Evolutionary conservation across 352 stramenopile genomes (phyloP).

Genomic region (Phytophthora agathidicida): DNA sequence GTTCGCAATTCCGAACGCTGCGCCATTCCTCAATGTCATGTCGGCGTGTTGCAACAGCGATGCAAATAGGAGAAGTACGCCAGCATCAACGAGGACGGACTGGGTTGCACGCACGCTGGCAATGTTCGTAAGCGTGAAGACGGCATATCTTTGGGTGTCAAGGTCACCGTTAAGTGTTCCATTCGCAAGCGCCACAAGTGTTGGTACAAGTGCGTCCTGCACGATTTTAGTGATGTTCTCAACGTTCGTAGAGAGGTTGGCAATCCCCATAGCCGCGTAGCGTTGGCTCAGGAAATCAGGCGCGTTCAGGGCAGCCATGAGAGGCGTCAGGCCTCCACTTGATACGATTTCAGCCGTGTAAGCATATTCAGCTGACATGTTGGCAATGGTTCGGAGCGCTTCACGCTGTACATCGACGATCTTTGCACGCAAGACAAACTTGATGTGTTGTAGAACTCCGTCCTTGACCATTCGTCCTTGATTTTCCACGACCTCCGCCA

Average conservation of each 20-base stretch:
- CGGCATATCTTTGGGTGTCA: slow-evolving; percentile 93
- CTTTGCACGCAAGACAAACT: slow-evolving; percentile 94
- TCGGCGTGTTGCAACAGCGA: slow-evolving; percentile 82
- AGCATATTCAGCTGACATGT: slow-evolving; percentile 95
- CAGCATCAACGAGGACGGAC: slow-evolving; percentile 77
- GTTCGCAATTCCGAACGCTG: slow-evolving; percentile 94
- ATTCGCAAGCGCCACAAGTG: slow-evolving; percentile 86
- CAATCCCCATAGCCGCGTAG: slow-evolving; percentile 95
- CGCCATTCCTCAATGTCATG: slow-evolving; percentile 86
- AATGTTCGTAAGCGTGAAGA: slow-evolving; percentile 95
- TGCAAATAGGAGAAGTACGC: slow-evolving; percentile 73
- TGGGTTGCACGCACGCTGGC: slow-evolving; percentile 88
- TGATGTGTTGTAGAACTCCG: slow-evolving; percentile 95
- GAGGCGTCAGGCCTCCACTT: slow-evolving; percentile 86
- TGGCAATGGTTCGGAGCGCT: slow-evolving; percentile 93
- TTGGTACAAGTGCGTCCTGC: slow-evolving; percentile 89
- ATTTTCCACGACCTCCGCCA: slow-evolving; percentile 95
- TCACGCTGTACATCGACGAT: slow-evolving; percentile 94
- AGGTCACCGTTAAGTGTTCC: slow-evolving; percentile 87
- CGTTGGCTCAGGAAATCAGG: slow-evolving; percentile 93
- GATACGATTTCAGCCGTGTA: slow-evolving; percentile 94
- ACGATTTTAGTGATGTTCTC: slow-evolving; percentile 91
- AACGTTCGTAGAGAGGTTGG: slow-evolving; percentile 94
- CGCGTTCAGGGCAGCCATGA: slow-evolving; percentile 90
- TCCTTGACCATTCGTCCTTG: slow-evolving; percentile 95